Evolutionary conservation across 2,329 filamentous ascomycete species (phyloP), one percentile per base, ranked within the genome.

Genomic region (Aureobasidium mangrovei): DNA sequence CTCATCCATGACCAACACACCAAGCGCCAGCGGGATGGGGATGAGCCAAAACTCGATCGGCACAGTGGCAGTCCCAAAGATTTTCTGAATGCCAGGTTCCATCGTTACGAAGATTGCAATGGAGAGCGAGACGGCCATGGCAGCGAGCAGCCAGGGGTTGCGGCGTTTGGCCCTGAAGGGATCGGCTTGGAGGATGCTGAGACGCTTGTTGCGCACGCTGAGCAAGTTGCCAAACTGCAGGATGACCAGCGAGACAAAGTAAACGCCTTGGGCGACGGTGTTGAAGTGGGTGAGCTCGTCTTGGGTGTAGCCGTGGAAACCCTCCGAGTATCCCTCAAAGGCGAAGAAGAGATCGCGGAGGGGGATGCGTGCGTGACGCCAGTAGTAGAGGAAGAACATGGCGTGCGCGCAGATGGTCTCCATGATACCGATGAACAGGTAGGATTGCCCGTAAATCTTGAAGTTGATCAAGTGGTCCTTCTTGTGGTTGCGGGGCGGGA

Each of bases 381-480:
- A 77, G 69, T 75, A 71, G 67, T 79, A 80, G 0, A 78, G 59
- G 66, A 78, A 80, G 64, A 74, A 79, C 77, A 80, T 79, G 58
- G 72, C 56, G 54, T 78, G 76, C 0, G 77, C 75, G 4, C 66
- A 71, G 53, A 74, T 55, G 0, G 76, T 74, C 57, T 80, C 77
- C 69, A 79, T 74, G 35, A 72, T 70, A 31, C 77, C 77, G 2
- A 74, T 72, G 57, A 80, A 77, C 3, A 78, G 69, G 58, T 80
- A 80, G 0, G 75, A 69, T 46, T 80, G 77, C 0, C 64, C 67
- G 60, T 78, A 79, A 45, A 79, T 76, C 61, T 73, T 74, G 47
- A 70, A 52, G 61, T 72, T 78, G 68, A 79, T 78, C 4, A 80
- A 69, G 43, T 78, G 77, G 56, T 79, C 74, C 12, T 69, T 69